A percentile compares a stretch with the other conserved stretches of the same genome.
Evolutionary conservation across 345 rosid genomes (phyloP).

Genomic region (Corymbia maculata): DNA sequence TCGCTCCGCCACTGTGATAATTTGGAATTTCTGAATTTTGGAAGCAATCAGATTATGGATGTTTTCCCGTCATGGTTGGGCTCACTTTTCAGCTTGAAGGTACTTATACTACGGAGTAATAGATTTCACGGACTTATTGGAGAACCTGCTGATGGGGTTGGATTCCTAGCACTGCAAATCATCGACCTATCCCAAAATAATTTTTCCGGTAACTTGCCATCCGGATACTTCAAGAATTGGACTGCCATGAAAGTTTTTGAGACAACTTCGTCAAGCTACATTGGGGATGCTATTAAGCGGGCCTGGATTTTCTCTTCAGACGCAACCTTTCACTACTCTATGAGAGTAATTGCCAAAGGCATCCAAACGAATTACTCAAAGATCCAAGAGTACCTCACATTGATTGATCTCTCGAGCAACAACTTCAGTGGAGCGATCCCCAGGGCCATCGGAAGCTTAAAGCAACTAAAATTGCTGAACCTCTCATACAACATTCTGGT

Average conservation of each 20-base stretch:
- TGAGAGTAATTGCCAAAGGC: background rate
- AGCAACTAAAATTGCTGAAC: too few relatives aligned
- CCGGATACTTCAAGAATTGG: background rate
- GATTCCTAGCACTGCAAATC: background rate
- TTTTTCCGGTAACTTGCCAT: background rate
- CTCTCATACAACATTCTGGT: too few relatives aligned
- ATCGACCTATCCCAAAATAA: background rate
- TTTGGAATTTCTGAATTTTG: background rate
- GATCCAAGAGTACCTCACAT: background rate
- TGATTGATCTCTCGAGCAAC: background rate
- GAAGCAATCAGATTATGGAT: background rate
- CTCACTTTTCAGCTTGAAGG: background rate
- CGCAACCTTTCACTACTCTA: background rate
- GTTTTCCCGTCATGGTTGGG: constrained; percentile 3
- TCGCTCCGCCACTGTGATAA: background rate
- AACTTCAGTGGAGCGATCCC: too few relatives aligned
- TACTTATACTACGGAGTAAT: background rate
- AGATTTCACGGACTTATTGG: background rate
- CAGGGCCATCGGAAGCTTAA: too few relatives aligned
- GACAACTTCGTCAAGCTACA: background rate
- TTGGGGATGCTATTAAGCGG: background rate
- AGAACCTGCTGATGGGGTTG: background rate
- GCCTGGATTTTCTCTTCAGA: background rate
- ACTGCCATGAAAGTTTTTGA: background rate
- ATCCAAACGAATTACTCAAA: background rate